phyloP scores from a whole-genome alignment of 129 eudicot species.

The Tanacetum coccineum region DNA sequence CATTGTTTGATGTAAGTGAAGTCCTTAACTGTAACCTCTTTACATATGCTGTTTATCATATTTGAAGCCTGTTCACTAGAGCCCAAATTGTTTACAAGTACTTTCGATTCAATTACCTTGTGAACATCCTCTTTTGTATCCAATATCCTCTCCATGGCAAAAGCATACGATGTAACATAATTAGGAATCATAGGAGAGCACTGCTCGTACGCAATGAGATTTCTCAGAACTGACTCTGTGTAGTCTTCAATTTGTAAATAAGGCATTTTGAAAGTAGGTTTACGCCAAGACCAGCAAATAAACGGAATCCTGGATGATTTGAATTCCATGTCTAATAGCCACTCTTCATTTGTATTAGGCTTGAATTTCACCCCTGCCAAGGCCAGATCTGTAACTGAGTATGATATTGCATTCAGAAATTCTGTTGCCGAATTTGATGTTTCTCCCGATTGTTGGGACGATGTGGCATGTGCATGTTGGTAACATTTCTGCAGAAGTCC shows the following conservation, averaged over 20 bases:
- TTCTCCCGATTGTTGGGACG: neutral
- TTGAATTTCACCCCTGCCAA: constrained; percentile 3
- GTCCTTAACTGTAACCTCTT: neutral
- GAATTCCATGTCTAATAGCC: neutral
- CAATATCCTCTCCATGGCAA: neutral
- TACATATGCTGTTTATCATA: constrained; percentile 9
- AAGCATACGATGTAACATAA: constrained; percentile 15
- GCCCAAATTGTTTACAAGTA: neutral
- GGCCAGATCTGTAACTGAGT: constrained; percentile 1
- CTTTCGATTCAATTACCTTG: neutral
- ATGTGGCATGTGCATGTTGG: neutral
- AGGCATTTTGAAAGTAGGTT: neutral
- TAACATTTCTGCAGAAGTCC: neutral
- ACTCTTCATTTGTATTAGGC: neutral
- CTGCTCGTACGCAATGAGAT: constrained; percentile 18
- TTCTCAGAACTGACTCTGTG: constrained; percentile 3
- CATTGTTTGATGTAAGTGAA: neutral
- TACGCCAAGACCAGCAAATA: neutral
- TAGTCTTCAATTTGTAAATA: neutral
- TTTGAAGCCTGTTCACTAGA: constrained; percentile 1
- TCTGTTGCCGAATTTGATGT: no score
- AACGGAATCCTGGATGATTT: no score
- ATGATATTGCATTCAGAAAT: neutral
- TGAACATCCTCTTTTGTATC: neutral
- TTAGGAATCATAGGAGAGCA: neutral